Evolutionary conservation across 495 filamentous ascomycete genomes (phyloP), one percentile per base, ranked within the genome.

Genomic region (Aspergillus cavernicola): DNA sequence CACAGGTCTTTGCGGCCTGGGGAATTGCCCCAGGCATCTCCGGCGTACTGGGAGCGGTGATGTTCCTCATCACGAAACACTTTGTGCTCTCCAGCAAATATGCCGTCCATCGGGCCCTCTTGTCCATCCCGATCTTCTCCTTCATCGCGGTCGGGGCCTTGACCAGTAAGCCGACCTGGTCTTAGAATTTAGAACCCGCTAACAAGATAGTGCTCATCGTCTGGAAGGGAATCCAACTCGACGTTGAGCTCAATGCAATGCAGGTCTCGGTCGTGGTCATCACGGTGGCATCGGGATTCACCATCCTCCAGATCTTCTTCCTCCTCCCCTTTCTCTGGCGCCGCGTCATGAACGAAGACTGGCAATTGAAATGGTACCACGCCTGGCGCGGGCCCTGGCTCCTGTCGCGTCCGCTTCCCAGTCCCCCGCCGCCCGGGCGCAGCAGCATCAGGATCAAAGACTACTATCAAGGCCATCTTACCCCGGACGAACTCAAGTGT

Each of bases 301-400:
- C 50, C 19, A 24, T 52, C 18, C 50, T 52, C 28, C 28, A 52
- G 28, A 42, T 42, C 26, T 15, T 52, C 28, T 52, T 52, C 50
- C 38, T 52, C 28, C 50, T 52, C 12, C 50, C 50, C 16, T 52
- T 44, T 12, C 50, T 52, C 19, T 52, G 50, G 50, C 50, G 50
- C 26, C 50, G 50, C 1, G 50, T 52, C 12, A 52, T 52, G 50
- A 44, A 22, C 19, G 50, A 52, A 52, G 50, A 52, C 39, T 52
- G 50, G 50, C 38, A 43, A 22, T 8, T 52, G 13, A 43, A 43
- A 35, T 52, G 50, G 50, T 33, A 52, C 19, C 12, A 52, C 12
- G 31, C 28, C 28, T 52, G 50, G 50, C 50, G 50, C 6, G 50
- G 50, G 0, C 50, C 50, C 1, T 52, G 18, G 8, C 50, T 52